Conservation (phyloP, 371 early-diverging fungal species). For the Chytridium lagenaria region DNA sequence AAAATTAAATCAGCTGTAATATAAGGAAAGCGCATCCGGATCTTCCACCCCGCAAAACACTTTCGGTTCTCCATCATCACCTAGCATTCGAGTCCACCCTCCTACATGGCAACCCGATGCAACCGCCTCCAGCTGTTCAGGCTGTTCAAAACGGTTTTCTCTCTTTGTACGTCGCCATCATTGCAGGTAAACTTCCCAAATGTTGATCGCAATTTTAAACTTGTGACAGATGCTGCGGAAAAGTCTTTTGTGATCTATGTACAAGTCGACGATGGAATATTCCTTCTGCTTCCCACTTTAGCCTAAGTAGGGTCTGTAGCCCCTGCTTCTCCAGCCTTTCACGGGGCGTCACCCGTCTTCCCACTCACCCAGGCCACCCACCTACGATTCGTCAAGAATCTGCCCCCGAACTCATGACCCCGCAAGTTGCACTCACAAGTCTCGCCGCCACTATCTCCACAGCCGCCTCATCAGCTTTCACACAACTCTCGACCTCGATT, state of each 20-base stretch:
- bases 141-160: slow-evolving; percentile 24
- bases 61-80: background rate
- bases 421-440: background rate
- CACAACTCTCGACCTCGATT: slow-evolving; percentile 1
- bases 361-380: background rate
- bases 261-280: slow-evolving; percentile 26
- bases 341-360: slow-evolving; percentile 24
- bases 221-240: slow-evolving; percentile 73
- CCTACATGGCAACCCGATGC: slow-evolving; percentile 13
- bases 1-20: no score
- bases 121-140: background rate
- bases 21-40: background rate
- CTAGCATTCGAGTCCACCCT: background rate
- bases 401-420: background rate
- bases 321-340: slow-evolving; percentile 17
- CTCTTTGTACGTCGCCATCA: slow-evolving; percentile 24
- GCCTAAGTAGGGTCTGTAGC: slow-evolving; percentile 24
- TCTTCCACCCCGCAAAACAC: background rate
- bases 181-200: slow-evolving; percentile 16
- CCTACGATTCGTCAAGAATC: no score
- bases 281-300: background rate
- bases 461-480: slow-evolving; percentile 8
- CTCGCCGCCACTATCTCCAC: background rate
- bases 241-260: slow-evolving; percentile 76
- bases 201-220: background rate